Base-by-base conservation (phyloP, 768 basidiomycete species). In the Amanita brunnescens region DNA sequence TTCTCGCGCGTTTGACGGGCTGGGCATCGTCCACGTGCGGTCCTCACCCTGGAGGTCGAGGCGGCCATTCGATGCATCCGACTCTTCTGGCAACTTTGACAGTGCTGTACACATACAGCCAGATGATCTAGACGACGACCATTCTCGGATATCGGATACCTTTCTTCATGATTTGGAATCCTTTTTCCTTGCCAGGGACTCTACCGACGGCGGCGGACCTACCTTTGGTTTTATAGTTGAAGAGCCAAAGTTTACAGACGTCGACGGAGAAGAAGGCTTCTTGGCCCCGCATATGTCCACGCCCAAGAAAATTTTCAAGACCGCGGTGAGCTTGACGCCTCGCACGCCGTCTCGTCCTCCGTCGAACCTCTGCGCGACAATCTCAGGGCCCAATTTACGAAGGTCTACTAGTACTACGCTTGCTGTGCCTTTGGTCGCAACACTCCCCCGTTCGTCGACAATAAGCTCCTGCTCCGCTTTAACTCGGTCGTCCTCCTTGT, bases 91-190 rank as follows among this genome's bases (percentile, higher is more conserved):
- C 30, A n/a, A 33, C 21, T 13, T 7, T 2, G 29, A 18, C 43
- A 24, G 23, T 1, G 32, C 8, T 26, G 47, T 16, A 14, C 21
- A 21, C 9, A 14, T 9, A 12, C 2, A 29, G 13, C 20, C 8
- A 21, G 49, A 42, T 2, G 23, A 43, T 20, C 16, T 1, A 20
- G 5, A 51, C 5, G 37, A 6, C 37, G n/a, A n/a, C n/a, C n/a
- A n/a, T n/a, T n/a, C n/a, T n/a, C n/a, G n/a, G n/a, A 38, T 40
- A n/a, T 39, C 48, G 3, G 37, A 38, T 3, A 40, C 38, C 1
- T 49, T 49, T 24, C 35, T 49, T 6, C 37, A 40, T 26, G 48
- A 49, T 12, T 18, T 49, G 48, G 48, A 49, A 16, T 37, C 48
- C 1, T 40, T 37, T 40, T 49, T 49, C 48, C 26, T 49, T 16